Evolutionary conservation across 306 rosid species (phyloP).

Genomic region (Cajanus cajan): DNA sequence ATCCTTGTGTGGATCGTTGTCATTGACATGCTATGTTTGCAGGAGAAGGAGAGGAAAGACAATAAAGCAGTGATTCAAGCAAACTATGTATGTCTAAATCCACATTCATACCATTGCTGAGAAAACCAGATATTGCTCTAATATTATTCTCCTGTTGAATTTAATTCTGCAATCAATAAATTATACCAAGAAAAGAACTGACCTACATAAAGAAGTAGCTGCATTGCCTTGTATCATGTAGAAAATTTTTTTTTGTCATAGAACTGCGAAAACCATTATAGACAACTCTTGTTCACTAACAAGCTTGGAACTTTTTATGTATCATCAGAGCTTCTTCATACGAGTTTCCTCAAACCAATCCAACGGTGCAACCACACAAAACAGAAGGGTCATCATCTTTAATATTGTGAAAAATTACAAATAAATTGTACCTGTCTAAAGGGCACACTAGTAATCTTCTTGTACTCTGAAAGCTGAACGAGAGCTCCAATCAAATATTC

Average conservation of each 20-base stretch:
- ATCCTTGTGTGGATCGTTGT: slow-evolving; percentile 25
- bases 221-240: not conserved
- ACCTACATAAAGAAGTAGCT: not conserved
- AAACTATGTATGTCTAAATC: slow-evolving; percentile 13
- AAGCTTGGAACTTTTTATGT: not conserved
- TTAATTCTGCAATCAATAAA: slow-evolving; percentile 3
- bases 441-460: too few relatives aligned
- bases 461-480: too few relatives aligned
- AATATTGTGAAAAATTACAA: not conserved
- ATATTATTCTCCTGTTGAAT: not conserved
- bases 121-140: not conserved
- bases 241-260: not conserved
- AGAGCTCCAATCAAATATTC: too few relatives aligned
- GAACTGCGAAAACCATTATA: not conserved
- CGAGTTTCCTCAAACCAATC: not conserved
- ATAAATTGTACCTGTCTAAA: too few relatives aligned
- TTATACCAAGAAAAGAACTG: not conserved
- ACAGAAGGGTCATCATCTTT: not conserved
- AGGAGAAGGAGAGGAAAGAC: slow-evolving; percentile 10
- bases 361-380: not conserved
- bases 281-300: not conserved
- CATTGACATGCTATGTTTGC: slow-evolving; percentile 19
- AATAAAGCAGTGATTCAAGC: slow-evolving; percentile 8
- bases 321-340: not conserved
- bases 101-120: slow-evolving; percentile 1